Base-by-base conservation (phyloP, 177 flowering plant species). In the Vitis hybrid region DNA sequence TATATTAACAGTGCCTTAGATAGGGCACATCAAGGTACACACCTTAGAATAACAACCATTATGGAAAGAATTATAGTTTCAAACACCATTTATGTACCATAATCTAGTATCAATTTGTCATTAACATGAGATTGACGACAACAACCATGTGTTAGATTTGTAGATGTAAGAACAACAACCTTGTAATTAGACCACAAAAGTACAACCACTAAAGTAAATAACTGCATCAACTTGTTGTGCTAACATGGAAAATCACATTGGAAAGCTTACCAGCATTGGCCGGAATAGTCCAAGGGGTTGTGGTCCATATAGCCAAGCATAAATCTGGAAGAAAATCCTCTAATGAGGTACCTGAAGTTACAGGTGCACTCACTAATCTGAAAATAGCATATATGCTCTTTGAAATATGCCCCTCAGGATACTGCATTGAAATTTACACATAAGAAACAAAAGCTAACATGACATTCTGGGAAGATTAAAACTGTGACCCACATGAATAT, bases 281-380 rank as follows among this genome's bases (percentile, higher is more conserved):
- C 46, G 98, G 99, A 78, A 96, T 76, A 54, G 99, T 96, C 99
- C 98, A 96, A 20, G 99, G 99, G 74, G 99, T 95, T 54, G 99
- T 95, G 52, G 99, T 95, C 99, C 99, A 95, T 68, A 93, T 79
- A 59, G 98, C 94, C 85, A 93, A 72, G 83, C 73, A 83, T 73
- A 95, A 76, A 79, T 93, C 78, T 17, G 97, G 96, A 66, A 88
- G 69, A 73, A 88, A 93, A 27, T 90, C 97, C 30, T 86, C 74
- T 52, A 95, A 66, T 67, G 81, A 74, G 63, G 81, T 84, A 73
- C 74, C 63, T 52, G 84, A 79, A 72, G 76, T 71, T 74, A 86
- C 73, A 78, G 93, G 82, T 49, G 75, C 83, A 81, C 82, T 72
- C 41, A 86, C 85, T 77, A 95, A 63, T 78, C 72, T 91, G 80